A percentile compares a stretch with the other conserved stretches of the same genome.
Conservation (phyloP, 2,329 filamentous ascomycete genomes). For the Endoconidiophora laricicola region DNA sequence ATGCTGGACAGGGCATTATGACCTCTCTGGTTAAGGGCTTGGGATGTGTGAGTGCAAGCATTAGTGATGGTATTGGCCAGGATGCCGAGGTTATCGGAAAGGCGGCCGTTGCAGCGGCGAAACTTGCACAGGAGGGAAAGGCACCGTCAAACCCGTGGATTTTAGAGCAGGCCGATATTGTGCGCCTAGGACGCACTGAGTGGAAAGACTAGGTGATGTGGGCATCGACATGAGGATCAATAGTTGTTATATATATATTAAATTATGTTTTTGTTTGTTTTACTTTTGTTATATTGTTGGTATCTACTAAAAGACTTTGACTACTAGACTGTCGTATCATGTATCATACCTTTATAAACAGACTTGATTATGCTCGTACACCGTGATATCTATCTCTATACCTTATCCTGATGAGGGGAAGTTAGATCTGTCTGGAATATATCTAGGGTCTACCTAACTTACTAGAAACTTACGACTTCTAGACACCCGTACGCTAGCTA, state of each 20-base stretch:
- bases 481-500: too few species aligned
- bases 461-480: too few species aligned
- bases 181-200: constrained; percentile 47
- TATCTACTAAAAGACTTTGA: too few species aligned
- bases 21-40: constrained; percentile 38
- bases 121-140: constrained; percentile 41
- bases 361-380: too few species aligned
- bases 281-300: too few species aligned
- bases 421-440: too few species aligned
- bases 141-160: constrained; percentile 45
- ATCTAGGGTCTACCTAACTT: too few species aligned
- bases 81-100: constrained; percentile 56
- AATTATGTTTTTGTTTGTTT: background rate
- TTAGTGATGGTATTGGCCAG: constrained; percentile 54
- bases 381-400: too few species aligned
- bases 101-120: constrained; percentile 45
- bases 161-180: constrained; percentile 42
- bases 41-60: constrained; percentile 33
- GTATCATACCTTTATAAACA: too few species aligned
- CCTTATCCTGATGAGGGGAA: too few species aligned
- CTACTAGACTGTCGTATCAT: too few species aligned
- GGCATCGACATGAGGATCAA: constrained; percentile 4
- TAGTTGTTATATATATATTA: background rate
- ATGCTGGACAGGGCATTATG: constrained; percentile 40
- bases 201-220: constrained; percentile 24